Conservation (phyloP, 78 protist genomes). For the Mastigamoeba balamuthi region DNA sequence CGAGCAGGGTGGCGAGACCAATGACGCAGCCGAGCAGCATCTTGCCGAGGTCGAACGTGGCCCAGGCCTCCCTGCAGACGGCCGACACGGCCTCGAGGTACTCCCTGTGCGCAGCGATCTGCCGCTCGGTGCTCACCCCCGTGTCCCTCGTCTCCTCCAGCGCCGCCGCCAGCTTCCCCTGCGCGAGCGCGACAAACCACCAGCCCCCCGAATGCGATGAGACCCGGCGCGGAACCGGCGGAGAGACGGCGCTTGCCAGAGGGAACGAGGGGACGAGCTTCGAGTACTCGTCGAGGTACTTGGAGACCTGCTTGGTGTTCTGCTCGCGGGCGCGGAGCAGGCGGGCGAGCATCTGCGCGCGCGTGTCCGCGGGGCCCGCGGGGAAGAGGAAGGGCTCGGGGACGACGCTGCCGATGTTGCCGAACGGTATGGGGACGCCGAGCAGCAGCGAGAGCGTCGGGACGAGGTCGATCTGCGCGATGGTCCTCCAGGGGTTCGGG, state of each 20-base stretch:
- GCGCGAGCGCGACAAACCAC: too few relatives aligned
- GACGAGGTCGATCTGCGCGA: conserved; percentile 77
- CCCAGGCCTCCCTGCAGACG: conserved; percentile 41
- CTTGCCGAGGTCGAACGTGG: conserved; percentile 19
- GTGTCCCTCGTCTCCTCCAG: too few relatives aligned
- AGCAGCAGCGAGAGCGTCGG: conserved; percentile 66
- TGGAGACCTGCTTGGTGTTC: neutral
- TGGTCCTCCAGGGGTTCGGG: neutral
- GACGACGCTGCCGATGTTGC: conserved; percentile 30
- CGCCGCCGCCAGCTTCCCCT: too few relatives aligned
- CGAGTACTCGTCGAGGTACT: neutral
- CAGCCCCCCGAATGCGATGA: too few relatives aligned
- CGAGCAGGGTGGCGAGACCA: neutral
- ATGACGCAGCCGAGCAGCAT: conserved; percentile 21
- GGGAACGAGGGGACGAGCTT: neutral
- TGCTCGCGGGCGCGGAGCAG: neutral
- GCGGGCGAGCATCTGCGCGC: too few relatives aligned
- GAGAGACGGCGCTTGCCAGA: too few relatives aligned
- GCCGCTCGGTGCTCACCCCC: too few relatives aligned
- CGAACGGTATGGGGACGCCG: conserved; percentile 82
- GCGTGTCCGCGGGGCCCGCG: too few relatives aligned
- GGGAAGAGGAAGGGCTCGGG: conserved; percentile 47
- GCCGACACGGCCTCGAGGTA: too few relatives aligned
- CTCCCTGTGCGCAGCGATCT: too few relatives aligned
- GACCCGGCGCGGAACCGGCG: too few relatives aligned